These are phyloP conservation scores for Saccharomycopsis synnaedendra DNA, from an alignment of 805 yeast genomes.

Conservation along the genomic window DNA sequence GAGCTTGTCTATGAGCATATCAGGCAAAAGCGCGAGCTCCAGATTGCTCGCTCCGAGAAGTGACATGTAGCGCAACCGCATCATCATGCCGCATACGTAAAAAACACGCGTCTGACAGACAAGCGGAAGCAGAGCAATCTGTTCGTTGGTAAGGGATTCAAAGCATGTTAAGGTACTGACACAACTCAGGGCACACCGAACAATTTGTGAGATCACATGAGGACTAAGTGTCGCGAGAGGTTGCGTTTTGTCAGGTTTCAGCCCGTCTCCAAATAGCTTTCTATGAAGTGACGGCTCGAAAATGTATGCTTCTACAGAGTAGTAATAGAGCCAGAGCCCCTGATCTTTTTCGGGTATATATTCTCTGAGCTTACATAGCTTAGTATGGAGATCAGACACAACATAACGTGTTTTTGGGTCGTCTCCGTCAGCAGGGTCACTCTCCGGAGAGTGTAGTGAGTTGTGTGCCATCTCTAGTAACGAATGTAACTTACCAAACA, in stretches of 20 bases:
- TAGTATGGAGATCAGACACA: conserved; percentile 36
- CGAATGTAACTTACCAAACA: conserved; percentile 47
- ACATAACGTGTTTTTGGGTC: conserved; percentile 29
- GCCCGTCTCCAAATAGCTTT: conserved; percentile 16
- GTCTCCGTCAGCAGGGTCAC: conserved; percentile 22
- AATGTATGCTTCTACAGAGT: conserved; percentile 55
- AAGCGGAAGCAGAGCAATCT: conserved; percentile 46
- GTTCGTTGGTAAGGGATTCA: conserved; percentile 30
- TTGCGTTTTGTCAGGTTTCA: conserved; percentile 16
- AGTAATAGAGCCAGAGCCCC: conserved; percentile 37
- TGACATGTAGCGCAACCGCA: conserved; percentile 45
- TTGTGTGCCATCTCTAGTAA: conserved; percentile 51
- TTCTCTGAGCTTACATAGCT: conserved; percentile 29
- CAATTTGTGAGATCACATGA: conserved; percentile 31
- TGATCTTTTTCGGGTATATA: conserved; percentile 29
- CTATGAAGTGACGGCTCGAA: conserved; percentile 40
- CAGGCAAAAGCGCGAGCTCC: conserved; percentile 37
- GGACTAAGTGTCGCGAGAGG: conserved; percentile 17
- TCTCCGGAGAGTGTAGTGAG: conserved; percentile 29
- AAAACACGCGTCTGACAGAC: conserved; percentile 44
- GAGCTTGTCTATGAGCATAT: conserved; percentile 20
- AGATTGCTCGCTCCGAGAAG: conserved; percentile 37
- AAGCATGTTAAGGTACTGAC: conserved; percentile 38
- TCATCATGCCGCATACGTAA: conserved; percentile 55
- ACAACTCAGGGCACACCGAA: conserved; percentile 44